phyloP scores from a whole-genome alignment of 805 yeast species.

The Brettanomyces nanus region DNA sequence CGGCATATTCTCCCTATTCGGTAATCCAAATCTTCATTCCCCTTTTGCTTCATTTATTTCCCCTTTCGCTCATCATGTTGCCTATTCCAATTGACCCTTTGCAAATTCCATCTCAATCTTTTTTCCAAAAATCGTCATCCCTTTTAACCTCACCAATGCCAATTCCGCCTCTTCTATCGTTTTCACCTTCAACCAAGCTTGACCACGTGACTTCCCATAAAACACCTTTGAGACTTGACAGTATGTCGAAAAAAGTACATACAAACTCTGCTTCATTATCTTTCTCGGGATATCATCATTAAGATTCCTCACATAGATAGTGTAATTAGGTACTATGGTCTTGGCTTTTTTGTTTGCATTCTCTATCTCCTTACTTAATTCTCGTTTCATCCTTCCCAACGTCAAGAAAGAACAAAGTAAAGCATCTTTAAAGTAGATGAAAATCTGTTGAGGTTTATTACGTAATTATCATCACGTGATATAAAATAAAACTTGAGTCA shows the following conservation, averaged over 20 bases:
- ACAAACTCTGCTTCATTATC: conserved; percentile 44
- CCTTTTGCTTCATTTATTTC: too few species aligned
- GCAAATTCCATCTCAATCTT: conserved; percentile 37
- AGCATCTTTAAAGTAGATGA: neutral
- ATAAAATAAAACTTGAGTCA: too few species aligned
- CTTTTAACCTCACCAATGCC: conserved; percentile 42
- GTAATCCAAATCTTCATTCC: too few species aligned
- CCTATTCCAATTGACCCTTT: too few species aligned
- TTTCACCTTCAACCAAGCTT: conserved; percentile 54
- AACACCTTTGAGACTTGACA: conserved; percentile 55
- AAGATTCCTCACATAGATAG: conserved; percentile 52
- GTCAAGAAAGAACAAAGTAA: neutral
- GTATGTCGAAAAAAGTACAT: conserved; percentile 49
- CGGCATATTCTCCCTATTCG: too few species aligned
- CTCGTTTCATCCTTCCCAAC: conserved; percentile 5
- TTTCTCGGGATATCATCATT: conserved; percentile 44
- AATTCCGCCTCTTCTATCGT: conserved; percentile 40
- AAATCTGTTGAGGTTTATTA: too few species aligned
- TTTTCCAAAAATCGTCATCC: conserved; percentile 45
- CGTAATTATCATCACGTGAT: too few species aligned
- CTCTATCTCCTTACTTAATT: too few species aligned
- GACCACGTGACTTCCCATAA: conserved; percentile 46
- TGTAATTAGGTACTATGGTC: conserved; percentile 23
- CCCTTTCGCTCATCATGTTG: too few species aligned
- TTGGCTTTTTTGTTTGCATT: too few species aligned